Base-by-base conservation (phyloP, 768 basidiomycete species). In the Megacollybia marginata region DNA sequence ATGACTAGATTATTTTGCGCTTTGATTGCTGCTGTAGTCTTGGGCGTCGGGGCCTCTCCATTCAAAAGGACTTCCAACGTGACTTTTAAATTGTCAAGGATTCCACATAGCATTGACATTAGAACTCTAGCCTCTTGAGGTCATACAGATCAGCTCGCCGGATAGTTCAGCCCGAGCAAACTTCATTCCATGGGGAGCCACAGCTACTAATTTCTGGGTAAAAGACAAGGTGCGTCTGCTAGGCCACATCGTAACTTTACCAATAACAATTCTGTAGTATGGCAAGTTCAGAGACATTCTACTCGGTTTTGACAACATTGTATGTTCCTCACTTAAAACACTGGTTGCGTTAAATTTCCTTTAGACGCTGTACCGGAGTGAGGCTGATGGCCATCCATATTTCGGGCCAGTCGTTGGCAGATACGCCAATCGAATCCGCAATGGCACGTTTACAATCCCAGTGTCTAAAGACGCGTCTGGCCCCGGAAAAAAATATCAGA, bases 291-390 rank as follows among this genome's bases (percentile, higher is more conserved):
- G 73, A 33, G 76, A 78, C 58, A 66, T 78, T 18, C 58, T 75
- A 8, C 63, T 77, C 4, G 76, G 75, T 1, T 77, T 65, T 52
- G 75, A 77, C 57, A 63, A 75, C 54, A 63, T 67, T 53, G 67
- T 69, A 40, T 18, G 62, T 55, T 47, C 13, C 33, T 28, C 33
- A 19, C 35, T n/a, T 51, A 10, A 7, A n/a, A 33, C 9, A 7
- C n/a, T 40, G 20, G 2, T 11, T 5, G 10, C 43, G 11, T 44
- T 34, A 31, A 46, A 16, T 33, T 13, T 40, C 11, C 44, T 33
- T 13, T 40, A 68, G 66, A 64, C 64, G 13, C 51, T 68, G 50
- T 69, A 71, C 51, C 57, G 62, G 56, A 64, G 54, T 46, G 61
- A 67, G 40, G 62, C 57, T 13, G 60, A 62, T 32, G 67, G 67